Evolutionary conservation across 441 rosid genomes (phyloP), one percentile per base, ranked within the genome.

Genomic region (Daphne laureola): DNA sequence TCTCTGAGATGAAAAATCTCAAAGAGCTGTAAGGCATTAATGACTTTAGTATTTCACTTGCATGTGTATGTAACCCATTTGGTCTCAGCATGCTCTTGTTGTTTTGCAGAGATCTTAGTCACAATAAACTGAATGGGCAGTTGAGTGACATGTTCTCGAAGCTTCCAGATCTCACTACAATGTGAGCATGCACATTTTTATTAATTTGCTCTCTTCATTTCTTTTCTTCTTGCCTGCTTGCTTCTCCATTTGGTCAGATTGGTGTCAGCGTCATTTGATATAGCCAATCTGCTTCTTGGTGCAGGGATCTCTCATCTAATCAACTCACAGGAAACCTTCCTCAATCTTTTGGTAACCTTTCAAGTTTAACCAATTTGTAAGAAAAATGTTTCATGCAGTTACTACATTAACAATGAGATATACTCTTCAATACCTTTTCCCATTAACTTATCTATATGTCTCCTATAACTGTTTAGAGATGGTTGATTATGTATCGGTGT

Each of bases 231-330:
- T 21, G 25, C 25, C 3, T 21, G 25, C 2, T 31, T 5, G 38
- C 38, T 31, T 31, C 11, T 31, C 38, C 38, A 31, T 1, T 11
- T 31, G 4, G 38, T 31, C 38, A 31, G 11, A 9, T 31, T 31
- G 38, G 12, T 31, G 38, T 4, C 11, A 9, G 38, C 38, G 7
- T 31, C 11, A 31, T 7, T 31, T 31, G 2, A 5, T 31, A 21
- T 21, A 21, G 25, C 38, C 11, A 31, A 31, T 31, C 38, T 31
- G 9, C 38, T 6, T 31, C 38, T 4, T 31, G 38, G 38, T 71
- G 57, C 82, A 89, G 98, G 78, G 96, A 89, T 77, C 68, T 93
- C 36, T 89, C 97, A 54, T 61, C 53, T 63, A 93, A 93, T 79
- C 59, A 75, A 64, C 72, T 93, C 60, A 64, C 82, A n/a, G 95